Evolutionary conservation across 73 alveolate genomes (phyloP), one percentile per base, ranked within the genome.

Genomic region (Blepharisma stoltei): DNA sequence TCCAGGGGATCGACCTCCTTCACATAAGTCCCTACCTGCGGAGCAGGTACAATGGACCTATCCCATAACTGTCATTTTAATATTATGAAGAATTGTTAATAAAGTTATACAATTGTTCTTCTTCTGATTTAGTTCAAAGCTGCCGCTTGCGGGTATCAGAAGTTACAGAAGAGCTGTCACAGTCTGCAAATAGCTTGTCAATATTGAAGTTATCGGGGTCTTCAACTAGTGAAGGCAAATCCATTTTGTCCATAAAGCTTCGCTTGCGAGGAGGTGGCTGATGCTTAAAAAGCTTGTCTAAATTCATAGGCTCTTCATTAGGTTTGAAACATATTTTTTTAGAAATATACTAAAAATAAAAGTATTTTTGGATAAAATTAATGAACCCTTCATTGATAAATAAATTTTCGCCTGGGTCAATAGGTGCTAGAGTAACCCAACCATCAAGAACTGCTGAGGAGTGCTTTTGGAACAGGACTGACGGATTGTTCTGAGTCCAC

Each of bases 151-250:
- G 38, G 18, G 38, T 14, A 14, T 60, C 73, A 60, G 18, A 60
- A 5, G 49, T 18, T 20, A 38, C 14, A 20, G 27, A 52, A 52
- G n/a, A 20, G 66, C 23, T 20, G 11, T 25, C 45, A 14, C 46
- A 9, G 18, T 60, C 73, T 14, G 73, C 73, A 5, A 60, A 60
- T 8, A 60, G 73, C 14, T 25, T 18, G 23, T 5, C 73, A 25
- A 60, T 60, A 25, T 60, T 60, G 46, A 60, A 60, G 18, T n/a
- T 14, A n/a, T 60, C 73, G 2, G 73, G 73, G 73, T 60, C 73
- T 60, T 60, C 73, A 14, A 60, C 73, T 25, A 60, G 5, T 20
- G 73, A 60, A 8, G 14, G 14, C 46, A 60, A 60, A 38, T 60
- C 73, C n/a, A 60, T 60, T 25, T 60, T 60, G 23, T 60, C 73